Evolutionary conservation across 257 asterid genomes (phyloP).

Genomic region (Forsythia viridissima): DNA sequence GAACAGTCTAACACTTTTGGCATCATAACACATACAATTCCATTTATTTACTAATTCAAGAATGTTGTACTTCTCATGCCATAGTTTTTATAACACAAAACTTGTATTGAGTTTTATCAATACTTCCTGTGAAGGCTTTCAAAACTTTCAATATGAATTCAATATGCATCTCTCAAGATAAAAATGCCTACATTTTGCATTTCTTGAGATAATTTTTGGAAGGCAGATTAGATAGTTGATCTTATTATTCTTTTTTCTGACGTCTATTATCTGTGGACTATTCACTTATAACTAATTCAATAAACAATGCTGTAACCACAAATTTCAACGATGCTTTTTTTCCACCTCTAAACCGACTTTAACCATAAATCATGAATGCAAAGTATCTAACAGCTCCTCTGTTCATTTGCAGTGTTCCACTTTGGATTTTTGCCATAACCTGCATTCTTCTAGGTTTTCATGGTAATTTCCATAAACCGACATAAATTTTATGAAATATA

Average conservation of each 20-base stretch:
- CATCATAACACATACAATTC: too few species aligned
- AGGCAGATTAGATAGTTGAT: neutral
- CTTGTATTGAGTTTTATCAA: neutral
- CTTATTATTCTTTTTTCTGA: neutral
- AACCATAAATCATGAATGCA: neutral
- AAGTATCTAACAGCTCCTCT: neutral
- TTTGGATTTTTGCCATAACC: constrained; percentile 48
- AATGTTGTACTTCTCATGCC: neutral
- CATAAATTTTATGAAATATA: neutral
- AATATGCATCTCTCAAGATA: neutral
- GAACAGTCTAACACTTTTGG: neutral
- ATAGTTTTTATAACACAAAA: neutral
- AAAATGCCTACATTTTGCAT: neutral
- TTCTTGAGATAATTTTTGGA: neutral
- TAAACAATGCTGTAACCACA: neutral
- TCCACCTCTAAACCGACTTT: neutral
- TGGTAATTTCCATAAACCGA: constrained; percentile 27
- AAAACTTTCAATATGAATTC: neutral
- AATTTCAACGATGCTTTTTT: neutral
- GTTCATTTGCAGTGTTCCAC: constrained; percentile 45
- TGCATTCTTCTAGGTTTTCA: constrained; percentile 45
- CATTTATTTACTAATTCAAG: too few species aligned
- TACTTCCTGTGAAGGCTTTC: neutral
- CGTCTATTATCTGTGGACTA: neutral
- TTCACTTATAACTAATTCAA: neutral